Conservation (phyloP, 1,284 basidiomycete species). For the Mycocalia duriaeana region DNA sequence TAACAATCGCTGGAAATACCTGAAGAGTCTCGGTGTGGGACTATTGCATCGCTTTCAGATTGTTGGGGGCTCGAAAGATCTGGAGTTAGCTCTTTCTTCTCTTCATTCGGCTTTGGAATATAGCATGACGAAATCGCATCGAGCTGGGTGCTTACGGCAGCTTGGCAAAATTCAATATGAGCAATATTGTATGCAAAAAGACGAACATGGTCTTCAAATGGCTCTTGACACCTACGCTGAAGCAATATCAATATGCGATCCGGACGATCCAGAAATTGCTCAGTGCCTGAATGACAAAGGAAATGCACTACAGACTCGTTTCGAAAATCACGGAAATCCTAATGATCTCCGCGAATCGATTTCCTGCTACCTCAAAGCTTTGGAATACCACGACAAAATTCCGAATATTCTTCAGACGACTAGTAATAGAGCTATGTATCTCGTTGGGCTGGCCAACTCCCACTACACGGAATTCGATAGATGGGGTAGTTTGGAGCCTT, state of each 20-base stretch:
- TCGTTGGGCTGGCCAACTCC: constrained; percentile 9
- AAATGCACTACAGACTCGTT: constrained; percentile 5
- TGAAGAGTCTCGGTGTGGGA: constrained; percentile 1
- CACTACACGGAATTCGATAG: constrained; percentile 9
- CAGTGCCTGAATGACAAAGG: constrained; percentile 7
- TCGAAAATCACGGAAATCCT: constrained; percentile 6
- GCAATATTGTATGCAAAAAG: constrained; percentile 2
- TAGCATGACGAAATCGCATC: neutral
- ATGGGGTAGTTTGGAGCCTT: constrained; percentile 6
- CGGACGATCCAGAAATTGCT: neutral
- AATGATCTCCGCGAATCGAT: constrained; percentile 8
- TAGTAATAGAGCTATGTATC: constrained; percentile 4
- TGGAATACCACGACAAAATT: constrained; percentile 2
- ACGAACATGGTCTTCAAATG: constrained; percentile 1
- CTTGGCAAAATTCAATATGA: constrained; percentile 8
- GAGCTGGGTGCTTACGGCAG: constrained; percentile 2
- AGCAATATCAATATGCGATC: constrained; percentile 2
- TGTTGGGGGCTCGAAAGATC: constrained; percentile 2
- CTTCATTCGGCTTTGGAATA: constrained; percentile 6
- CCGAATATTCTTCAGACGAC: neutral
- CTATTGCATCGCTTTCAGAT: constrained; percentile 6
- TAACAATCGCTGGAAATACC: constrained; percentile 3
- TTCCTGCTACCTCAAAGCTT: constrained; percentile 3
- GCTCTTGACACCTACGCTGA: constrained; percentile 4
- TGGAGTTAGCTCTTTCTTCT: constrained; percentile 7